Evolutionary conservation across 495 filamentous ascomycete species (phyloP).

Genomic region (Copromyces sp.): DNA sequence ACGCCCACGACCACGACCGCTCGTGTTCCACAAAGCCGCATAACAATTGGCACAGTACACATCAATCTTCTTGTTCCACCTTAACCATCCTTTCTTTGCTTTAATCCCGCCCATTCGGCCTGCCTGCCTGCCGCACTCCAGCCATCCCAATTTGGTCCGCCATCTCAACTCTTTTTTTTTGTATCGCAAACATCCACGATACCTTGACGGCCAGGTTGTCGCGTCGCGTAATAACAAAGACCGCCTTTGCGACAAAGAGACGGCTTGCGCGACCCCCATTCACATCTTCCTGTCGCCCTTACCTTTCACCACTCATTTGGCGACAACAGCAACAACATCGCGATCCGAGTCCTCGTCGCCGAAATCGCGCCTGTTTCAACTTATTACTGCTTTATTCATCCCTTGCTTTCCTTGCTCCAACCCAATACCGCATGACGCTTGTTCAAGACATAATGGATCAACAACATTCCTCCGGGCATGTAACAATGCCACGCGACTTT

Average conservation of each 20-base stretch:
- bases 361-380: background rate
- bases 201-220: background rate
- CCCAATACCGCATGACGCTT: slow-evolving; percentile 3
- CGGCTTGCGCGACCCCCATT: background rate
- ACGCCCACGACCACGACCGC: background rate
- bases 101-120: background rate
- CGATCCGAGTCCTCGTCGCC: background rate
- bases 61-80: background rate
- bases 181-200: background rate
- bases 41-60: background rate
- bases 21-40: background rate
- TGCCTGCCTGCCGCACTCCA: background rate
- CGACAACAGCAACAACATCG: background rate
- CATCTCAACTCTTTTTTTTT: background rate
- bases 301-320: background rate
- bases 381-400: background rate
- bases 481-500: slow-evolving; percentile 32
- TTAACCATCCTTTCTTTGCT: background rate
- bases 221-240: background rate
- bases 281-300: background rate
- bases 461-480: slow-evolving; percentile 29
- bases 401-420: slow-evolving; percentile 21
- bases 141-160: background rate
- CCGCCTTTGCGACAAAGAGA: background rate
- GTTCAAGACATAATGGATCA: slow-evolving; percentile 25